These are phyloP conservation scores for Neofusicoccum ribis DNA, from an alignment of 2,329 filamentous ascomycete species.

Conservation along the genomic window DNA sequence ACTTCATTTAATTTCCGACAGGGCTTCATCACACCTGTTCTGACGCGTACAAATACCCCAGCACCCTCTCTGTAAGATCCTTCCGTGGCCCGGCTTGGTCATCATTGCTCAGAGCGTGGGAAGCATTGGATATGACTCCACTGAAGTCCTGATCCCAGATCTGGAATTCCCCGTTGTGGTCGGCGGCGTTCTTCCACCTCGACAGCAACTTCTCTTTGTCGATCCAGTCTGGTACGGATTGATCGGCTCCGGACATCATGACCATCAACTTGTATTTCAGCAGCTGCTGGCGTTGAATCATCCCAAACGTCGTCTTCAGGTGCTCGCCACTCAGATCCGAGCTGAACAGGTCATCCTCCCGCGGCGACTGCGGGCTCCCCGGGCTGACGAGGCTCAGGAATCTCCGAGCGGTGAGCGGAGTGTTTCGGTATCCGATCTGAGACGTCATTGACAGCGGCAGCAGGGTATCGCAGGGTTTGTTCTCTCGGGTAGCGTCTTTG, in stretches of 20 bases:
- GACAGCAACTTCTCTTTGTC: slow-evolving; percentile 46
- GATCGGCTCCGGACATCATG: slow-evolving; percentile 47
- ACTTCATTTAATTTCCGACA: neutral
- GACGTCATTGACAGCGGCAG: slow-evolving; percentile 36
- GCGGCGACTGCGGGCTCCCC: slow-evolving; percentile 23
- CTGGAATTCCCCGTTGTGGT: slow-evolving; percentile 29
- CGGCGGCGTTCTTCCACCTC: slow-evolving; percentile 45
- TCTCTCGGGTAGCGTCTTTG: slow-evolving; percentile 26
- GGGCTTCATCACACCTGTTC: neutral
- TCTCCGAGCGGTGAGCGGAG: slow-evolving; percentile 22
- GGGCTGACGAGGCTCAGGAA: slow-evolving; percentile 27
- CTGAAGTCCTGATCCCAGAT: slow-evolving; percentile 53
- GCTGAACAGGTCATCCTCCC: slow-evolving; percentile 28
- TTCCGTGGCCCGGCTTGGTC: slow-evolving; percentile 46
- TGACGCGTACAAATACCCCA: slow-evolving; percentile 16
- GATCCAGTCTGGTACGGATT: slow-evolving; percentile 45
- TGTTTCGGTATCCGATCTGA: slow-evolving; percentile 31
- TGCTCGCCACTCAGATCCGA: slow-evolving; percentile 31
- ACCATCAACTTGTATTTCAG: slow-evolving; percentile 40
- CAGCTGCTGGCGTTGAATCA: slow-evolving; percentile 31
- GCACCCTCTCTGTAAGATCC: slow-evolving; percentile 24
- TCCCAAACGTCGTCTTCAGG: slow-evolving; percentile 32
- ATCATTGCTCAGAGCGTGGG: slow-evolving; percentile 51
- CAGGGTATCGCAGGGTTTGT: slow-evolving; percentile 31
- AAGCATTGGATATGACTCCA: slow-evolving; percentile 50